phyloP scores from a whole-genome alignment of 768 basidiomycete genomes.

The Hemileccinum impolitum region DNA sequence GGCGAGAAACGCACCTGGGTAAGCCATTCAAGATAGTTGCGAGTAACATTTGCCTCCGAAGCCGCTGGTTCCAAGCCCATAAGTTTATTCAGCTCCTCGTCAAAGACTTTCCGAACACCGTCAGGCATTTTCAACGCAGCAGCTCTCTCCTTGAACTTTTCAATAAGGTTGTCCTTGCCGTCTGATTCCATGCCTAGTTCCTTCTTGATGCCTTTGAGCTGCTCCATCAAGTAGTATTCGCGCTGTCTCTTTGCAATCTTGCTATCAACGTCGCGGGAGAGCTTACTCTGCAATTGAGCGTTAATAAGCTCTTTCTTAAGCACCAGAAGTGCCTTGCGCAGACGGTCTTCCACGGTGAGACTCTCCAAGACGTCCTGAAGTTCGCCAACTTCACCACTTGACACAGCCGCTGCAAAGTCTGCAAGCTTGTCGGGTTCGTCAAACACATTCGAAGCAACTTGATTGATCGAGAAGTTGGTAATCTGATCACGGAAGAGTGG shows the following conservation, averaged over 20 bases:
- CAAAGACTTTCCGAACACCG: conserved; percentile 87
- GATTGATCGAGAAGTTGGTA: conserved; percentile 92
- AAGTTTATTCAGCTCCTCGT: conserved; percentile 91
- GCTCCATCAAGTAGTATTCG: conserved; percentile 96
- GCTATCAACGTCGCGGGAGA: conserved; percentile 87
- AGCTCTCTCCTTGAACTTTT: conserved; percentile 88
- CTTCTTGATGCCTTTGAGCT: conserved; percentile 94
- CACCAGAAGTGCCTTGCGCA: conserved; percentile 86
- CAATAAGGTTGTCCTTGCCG: conserved; percentile 91
- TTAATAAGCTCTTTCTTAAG: conserved; percentile 98
- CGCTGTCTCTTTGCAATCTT: conserved; percentile 94
- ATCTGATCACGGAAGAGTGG: conserved; percentile 98
- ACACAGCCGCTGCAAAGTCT: conserved; percentile 95
- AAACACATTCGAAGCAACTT: conserved; percentile 89
- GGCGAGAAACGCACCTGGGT: conserved; percentile 53
- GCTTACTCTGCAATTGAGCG: conserved; percentile 90
- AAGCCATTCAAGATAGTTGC: conserved; percentile 93
- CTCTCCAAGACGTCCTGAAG: conserved; percentile 92
- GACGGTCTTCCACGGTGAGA: conserved; percentile 78
- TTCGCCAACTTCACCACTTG: conserved; percentile 87
- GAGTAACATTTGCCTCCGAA: conserved; percentile 88
- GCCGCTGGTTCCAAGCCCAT: conserved; percentile 87
- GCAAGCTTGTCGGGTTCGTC: conserved; percentile 97
- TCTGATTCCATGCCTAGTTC: conserved; percentile 94
- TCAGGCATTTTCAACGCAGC: conserved; percentile 84